Conservation (phyloP, 192 early-diverging fungal genomes). For the Entomortierella chlamydospora region DNA sequence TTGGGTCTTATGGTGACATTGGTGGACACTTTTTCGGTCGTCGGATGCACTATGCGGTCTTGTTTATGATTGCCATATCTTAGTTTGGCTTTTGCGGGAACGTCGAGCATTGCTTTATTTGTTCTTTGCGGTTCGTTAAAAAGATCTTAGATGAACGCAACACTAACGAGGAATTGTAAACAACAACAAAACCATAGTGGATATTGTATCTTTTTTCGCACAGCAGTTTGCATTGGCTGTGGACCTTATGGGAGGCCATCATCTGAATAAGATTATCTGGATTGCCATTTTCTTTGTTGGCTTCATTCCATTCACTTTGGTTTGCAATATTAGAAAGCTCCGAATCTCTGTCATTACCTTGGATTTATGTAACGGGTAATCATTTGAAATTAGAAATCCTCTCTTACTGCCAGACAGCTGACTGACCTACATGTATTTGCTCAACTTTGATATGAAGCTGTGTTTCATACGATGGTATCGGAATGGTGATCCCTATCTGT, state of each 20-base stretch:
- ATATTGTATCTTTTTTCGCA: slow-evolving; percentile 88
- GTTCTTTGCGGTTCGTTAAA: not conserved
- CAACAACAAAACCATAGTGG: slow-evolving; percentile 42
- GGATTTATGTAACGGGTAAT: no score
- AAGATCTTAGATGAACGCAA: not conserved
- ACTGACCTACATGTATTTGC: slow-evolving; percentile 16
- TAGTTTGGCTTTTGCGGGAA: slow-evolving; percentile 89
- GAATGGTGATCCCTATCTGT: slow-evolving; percentile 83
- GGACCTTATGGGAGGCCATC: slow-evolving; percentile 73
- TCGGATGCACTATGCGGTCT: slow-evolving; percentile 72
- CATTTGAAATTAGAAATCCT: no score
- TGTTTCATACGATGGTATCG: slow-evolving; percentile 95
- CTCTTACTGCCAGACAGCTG: not conserved
- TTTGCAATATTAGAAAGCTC: slow-evolving; percentile 87
- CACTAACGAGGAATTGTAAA: no score
- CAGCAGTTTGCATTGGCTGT: slow-evolving; percentile 82
- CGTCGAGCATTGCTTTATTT: slow-evolving; percentile 9
- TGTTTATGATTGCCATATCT: slow-evolving; percentile 75
- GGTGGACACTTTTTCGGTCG: slow-evolving; percentile 71
- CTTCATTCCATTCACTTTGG: slow-evolving; percentile 84
- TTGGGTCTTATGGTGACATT: slow-evolving; percentile 79
- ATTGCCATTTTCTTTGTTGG: slow-evolving; percentile 76
- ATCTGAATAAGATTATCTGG: slow-evolving; percentile 69
- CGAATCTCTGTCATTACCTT: slow-evolving; percentile 82
- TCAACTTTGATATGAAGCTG: slow-evolving; percentile 72